These are phyloP conservation scores for Thuidium tamariscinum DNA, from an alignment of 225 moss, liverwort and hornwort genomes.

Conservation along the genomic window DNA sequence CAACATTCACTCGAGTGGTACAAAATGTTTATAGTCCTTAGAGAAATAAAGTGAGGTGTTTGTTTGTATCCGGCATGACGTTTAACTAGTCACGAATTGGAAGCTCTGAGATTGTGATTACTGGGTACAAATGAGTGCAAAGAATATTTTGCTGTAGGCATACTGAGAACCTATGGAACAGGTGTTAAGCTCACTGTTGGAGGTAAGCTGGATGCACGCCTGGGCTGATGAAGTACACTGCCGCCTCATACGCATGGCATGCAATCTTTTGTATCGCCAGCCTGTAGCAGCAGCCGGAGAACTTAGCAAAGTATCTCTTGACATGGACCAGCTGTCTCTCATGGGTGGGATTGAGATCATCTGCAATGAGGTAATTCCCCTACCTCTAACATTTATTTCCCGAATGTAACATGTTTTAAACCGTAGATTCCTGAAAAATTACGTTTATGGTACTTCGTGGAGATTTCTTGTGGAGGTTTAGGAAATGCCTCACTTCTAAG, in stretches of 20 bases:
- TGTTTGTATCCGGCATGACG: background rate
- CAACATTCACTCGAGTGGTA: background rate
- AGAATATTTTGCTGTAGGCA: background rate
- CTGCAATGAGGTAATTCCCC: conserved; percentile 65
- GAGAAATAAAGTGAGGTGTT: background rate
- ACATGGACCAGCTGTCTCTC: conserved; percentile 76
- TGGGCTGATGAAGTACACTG: conserved; percentile 97
- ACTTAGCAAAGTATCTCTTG: conserved; percentile 39
- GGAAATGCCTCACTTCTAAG: background rate
- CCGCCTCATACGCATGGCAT: conserved; percentile 73
- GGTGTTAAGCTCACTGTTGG: conserved; percentile 73
- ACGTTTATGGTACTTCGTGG: background rate
- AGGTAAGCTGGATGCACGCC: conserved; percentile 92
- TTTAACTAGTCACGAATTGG: background rate
- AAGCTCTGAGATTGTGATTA: background rate
- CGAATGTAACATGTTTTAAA: background rate
- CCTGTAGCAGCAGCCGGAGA: conserved; percentile 27
- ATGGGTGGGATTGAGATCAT: conserved; percentile 86
- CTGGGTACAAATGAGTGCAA: background rate
- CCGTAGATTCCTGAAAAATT: background rate
- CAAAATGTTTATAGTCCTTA: background rate
- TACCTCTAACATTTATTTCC: background rate
- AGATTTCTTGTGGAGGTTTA: background rate
- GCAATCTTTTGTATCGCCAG: conserved; percentile 81
- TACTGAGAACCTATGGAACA: conserved; percentile 27